Conservation (phyloP, 495 filamentous ascomycete genomes). For the Hapsidospora chrysogenum region DNA sequence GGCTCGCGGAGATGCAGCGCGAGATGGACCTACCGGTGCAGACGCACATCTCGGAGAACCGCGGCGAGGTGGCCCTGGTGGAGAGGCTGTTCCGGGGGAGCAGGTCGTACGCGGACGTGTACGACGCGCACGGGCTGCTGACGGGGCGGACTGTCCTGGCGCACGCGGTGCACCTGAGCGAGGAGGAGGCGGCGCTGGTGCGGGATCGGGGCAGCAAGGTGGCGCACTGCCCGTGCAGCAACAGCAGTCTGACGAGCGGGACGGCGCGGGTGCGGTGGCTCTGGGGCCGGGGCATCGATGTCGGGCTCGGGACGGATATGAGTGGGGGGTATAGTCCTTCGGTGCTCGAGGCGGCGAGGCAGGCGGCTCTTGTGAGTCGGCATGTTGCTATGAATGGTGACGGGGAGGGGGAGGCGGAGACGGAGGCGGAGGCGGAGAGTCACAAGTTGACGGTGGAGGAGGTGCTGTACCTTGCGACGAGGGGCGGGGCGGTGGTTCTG, state of each 20-base stretch:
- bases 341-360: slow-evolving; percentile 62
- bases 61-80: slow-evolving; percentile 53
- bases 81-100: slow-evolving; percentile 47
- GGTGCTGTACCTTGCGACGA: slow-evolving; percentile 70
- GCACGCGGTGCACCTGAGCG: slow-evolving; percentile 63
- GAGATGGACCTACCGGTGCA: slow-evolving; percentile 52
- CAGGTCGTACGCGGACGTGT: slow-evolving; percentile 56
- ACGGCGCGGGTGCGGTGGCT: slow-evolving; percentile 52
- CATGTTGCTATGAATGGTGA: slow-evolving; percentile 35
- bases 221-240: slow-evolving; percentile 74
- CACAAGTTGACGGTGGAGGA: slow-evolving; percentile 66
- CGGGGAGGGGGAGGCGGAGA: slow-evolving; percentile 3
- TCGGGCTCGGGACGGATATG: slow-evolving; percentile 82
- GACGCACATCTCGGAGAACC: slow-evolving; percentile 87
- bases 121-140: slow-evolving; percentile 55
- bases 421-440: slow-evolving; percentile 13
- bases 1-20: slow-evolving; percentile 45
- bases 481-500: slow-evolving; percentile 62
- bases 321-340: slow-evolving; percentile 68
- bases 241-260: slow-evolving; percentile 63
- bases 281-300: slow-evolving; percentile 54
- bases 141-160: slow-evolving; percentile 64
- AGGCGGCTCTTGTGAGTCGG: slow-evolving; percentile 58
- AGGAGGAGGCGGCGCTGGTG: slow-evolving; percentile 46
- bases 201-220: slow-evolving; percentile 43